These are phyloP conservation scores for Coemansia sp. DNA, from an alignment of 192 early-diverging fungal species.

Conservation along the genomic window DNA sequence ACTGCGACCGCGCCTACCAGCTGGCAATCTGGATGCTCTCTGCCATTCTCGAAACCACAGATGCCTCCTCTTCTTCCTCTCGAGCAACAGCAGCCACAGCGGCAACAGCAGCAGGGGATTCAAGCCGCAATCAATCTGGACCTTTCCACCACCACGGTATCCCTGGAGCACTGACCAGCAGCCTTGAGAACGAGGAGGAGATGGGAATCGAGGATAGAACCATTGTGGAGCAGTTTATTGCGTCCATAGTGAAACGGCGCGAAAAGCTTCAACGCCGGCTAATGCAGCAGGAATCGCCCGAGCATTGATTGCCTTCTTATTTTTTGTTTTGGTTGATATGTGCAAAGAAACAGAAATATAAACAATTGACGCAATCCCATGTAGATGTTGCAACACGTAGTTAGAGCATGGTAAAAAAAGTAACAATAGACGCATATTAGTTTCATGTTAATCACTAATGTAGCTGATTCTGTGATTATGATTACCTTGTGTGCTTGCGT, in stretches of 20 bases:
- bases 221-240: conserved; percentile 50
- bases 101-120: too few species aligned
- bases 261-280: conserved; percentile 39
- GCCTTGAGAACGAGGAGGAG: conserved; percentile 16
- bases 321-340: too few species aligned
- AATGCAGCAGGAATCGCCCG: conserved; percentile 15
- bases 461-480: conserved; percentile 4
- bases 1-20: conserved; percentile 73
- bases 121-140: too few species aligned
- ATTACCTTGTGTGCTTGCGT: conserved; percentile 15
- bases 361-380: too few species aligned
- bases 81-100: too few species aligned
- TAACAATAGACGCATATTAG: too few species aligned
- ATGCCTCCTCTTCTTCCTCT: not conserved
- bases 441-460: not conserved
- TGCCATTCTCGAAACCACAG: conserved; percentile 59
- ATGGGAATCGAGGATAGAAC: conserved; percentile 44
- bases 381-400: too few species aligned
- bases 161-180: not conserved
- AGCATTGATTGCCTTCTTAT: conserved; percentile 1
- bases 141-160: too few species aligned
- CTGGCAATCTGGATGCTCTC: conserved; percentile 73
- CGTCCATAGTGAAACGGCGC: conserved; percentile 48
- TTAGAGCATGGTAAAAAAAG: too few species aligned
- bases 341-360: too few species aligned